Evolutionary conservation across 2,329 filamentous ascomycete genomes (phyloP), one percentile per base, ranked within the genome.

Genomic region (Mycosphaerella sp.): DNA sequence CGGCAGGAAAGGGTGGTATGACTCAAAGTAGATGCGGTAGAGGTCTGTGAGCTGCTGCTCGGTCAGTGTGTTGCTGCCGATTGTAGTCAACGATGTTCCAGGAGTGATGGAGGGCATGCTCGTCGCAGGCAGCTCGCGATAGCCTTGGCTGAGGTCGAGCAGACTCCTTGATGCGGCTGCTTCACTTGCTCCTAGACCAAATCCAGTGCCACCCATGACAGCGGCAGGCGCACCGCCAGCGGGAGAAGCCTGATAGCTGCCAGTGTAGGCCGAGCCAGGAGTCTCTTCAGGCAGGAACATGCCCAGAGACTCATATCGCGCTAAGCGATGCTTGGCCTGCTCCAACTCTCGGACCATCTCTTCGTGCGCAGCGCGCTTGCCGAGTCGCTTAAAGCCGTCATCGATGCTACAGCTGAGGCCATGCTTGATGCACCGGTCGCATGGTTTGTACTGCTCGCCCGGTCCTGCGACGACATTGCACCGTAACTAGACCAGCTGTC

Each of bases 321-420:
- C 63, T 5, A 67, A 55, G 55, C 60, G 61, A 44, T 43, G 41
- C 53, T 59, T 60, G 40, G 59, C 56, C 75, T 80, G 68, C 58
- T 87, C 85, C 63, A 90, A 87, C 69, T 90, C 85, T 70, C 83
- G 86, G 66, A 89, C 86, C 86, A 90, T 90, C 71, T 90, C 87
- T 63, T 86, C 86, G 69, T 91, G 86, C 67, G 87, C 86, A 58
- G 82, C 86, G 37, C 87, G 80, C 74, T 93, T 93, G 57, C 87
- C 85, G 14, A 90, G 76, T 61, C 87, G 83, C 76, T 89, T 90
- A 72, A 91, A 91, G 69, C 89, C 89, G 63, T 85, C 87, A 69
- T 91, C 86, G 69, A 93, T 91, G 69, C 88, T 87, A 76, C 87
- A 93, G 55, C 84, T 80, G 55, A 91, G 82, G 70, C 86, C 87